Evolutionary conservation across 2,329 filamentous ascomycete genomes (phyloP), one percentile per base, ranked within the genome.

Genomic region (Aspergillus sp.): DNA sequence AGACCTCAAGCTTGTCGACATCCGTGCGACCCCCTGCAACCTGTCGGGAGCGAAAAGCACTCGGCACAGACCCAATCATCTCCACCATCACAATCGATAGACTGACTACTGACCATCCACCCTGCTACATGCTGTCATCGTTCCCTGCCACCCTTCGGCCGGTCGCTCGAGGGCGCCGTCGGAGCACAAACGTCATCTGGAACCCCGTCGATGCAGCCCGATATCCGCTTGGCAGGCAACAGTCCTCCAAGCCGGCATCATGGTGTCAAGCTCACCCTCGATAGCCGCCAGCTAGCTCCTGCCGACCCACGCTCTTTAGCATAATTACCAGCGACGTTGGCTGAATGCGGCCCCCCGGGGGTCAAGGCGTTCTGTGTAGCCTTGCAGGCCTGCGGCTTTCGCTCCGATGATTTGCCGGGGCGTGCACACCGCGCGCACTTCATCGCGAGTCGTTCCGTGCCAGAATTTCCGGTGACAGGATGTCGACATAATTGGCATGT

Each of bases 131-230:
- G 7, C 14, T 9, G 7, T 42, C 29, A 31, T 17, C 40, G n/a
- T 5, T n/a, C 40, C 40, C 11, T 21, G 14, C 19, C 19, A 13
- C n/a, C 21, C 21, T 50, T 51, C 45, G 47, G 54, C 47, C 51
- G 51, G 50, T 48, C 47, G 50, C 50, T 47, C 19, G 36, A 47
- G 47, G 23, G 51, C 32, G 43, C 29, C 6, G 40, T 17, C 50
- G 25, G 45, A 58, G 52, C 54, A 55, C 54, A 55, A 52, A 57
- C 54, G 50, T 41, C 52, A 48, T 55, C 57, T 55, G 49, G 49
- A 25, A 49, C 50, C 47, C 47, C 25, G 41, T 47, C 32, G 54
- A 54, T 52, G 52, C 52, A 55, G 54, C 19, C 48, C 17, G 32
- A 50, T 45, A 45, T 40, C 38, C 47, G 38, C 56, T 58, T 58